Percentiles rank a stretch among this genome's conserved stretches.
Conservation (phyloP, 73 alveolate species). For the Urostyla sp. region DNA sequence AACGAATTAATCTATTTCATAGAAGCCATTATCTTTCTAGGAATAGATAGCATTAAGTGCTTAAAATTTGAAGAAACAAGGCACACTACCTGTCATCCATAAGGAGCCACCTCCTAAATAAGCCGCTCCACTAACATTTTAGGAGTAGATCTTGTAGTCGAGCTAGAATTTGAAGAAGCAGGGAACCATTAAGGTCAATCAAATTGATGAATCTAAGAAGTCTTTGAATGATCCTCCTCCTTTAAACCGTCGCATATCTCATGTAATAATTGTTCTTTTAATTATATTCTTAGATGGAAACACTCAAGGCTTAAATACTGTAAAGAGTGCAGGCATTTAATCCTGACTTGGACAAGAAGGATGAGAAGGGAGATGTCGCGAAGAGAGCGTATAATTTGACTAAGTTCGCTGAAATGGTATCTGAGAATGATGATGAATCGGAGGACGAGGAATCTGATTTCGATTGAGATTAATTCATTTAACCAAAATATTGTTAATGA, state of each 20-base stretch:
- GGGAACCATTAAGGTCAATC: not conserved
- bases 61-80: not conserved
- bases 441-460: not conserved
- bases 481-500: not conserved
- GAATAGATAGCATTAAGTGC: not conserved
- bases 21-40: not conserved
- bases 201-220: not conserved
- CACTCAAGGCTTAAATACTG: conserved; percentile 32
- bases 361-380: conserved; percentile 5
- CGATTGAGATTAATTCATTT: conserved; percentile 7
- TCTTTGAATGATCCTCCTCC: not conserved
- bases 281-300: conserved; percentile 25
- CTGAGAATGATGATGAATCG: conserved; percentile 41
- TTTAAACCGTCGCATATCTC: conserved; percentile 19
- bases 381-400: not conserved
- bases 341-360: conserved; percentile 41
- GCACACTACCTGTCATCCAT: not conserved
- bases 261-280: conserved; percentile 11
- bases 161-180: conserved; percentile 6
- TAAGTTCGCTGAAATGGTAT: conserved; percentile 27
- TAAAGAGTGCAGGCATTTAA: conserved; percentile 24
- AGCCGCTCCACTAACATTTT: not conserved
- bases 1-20: not conserved
- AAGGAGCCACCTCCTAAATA: not conserved
- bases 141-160: conserved; percentile 19